These are phyloP conservation scores for Phytophthora vignae DNA, from an alignment of 352 stramenopile genomes.

Conservation along the genomic window DNA sequence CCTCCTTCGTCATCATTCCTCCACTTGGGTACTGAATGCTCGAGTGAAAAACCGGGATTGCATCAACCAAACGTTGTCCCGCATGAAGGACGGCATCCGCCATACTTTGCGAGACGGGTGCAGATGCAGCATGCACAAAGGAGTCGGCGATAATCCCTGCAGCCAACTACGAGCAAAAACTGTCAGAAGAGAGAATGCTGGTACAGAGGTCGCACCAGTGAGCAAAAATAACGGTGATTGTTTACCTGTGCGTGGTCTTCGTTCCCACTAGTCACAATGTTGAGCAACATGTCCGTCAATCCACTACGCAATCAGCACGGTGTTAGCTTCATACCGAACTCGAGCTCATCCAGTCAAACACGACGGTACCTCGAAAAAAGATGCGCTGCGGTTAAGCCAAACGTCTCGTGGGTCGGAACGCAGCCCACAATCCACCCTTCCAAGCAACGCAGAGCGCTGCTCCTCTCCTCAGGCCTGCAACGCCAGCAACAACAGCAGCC, in stretches of 20 bases:
- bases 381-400: slow-evolving; percentile 57
- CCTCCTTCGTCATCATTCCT: slow-evolving; percentile 26
- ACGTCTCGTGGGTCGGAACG: slow-evolving; percentile 49
- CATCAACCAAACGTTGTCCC: slow-evolving; percentile 32
- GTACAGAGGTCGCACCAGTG: background rate
- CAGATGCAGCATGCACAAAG: slow-evolving; percentile 44
- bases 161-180: slow-evolving; percentile 49
- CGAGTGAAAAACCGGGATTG: slow-evolving; percentile 33
- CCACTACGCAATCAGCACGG: slow-evolving; percentile 31
- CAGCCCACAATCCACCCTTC: slow-evolving; percentile 75
- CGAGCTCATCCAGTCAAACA: slow-evolving; percentile 1
- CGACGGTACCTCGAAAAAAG: slow-evolving; percentile 41
- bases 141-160: slow-evolving; percentile 70
- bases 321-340: background rate
- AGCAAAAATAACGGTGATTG: background rate
- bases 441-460: slow-evolving; percentile 62
- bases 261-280: slow-evolving; percentile 33
- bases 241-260: slow-evolving; percentile 61
- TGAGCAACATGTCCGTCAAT: slow-evolving; percentile 53
- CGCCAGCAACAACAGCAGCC: slow-evolving; percentile 4
- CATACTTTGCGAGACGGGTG: slow-evolving; percentile 29
- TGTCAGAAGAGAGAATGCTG: background rate
- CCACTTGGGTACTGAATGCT: slow-evolving; percentile 4
- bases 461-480: slow-evolving; percentile 45
- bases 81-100: slow-evolving; percentile 42